Evolutionary conservation across 257 asterid genomes (phyloP).

Genomic region (Lavandula angustifolia): DNA sequence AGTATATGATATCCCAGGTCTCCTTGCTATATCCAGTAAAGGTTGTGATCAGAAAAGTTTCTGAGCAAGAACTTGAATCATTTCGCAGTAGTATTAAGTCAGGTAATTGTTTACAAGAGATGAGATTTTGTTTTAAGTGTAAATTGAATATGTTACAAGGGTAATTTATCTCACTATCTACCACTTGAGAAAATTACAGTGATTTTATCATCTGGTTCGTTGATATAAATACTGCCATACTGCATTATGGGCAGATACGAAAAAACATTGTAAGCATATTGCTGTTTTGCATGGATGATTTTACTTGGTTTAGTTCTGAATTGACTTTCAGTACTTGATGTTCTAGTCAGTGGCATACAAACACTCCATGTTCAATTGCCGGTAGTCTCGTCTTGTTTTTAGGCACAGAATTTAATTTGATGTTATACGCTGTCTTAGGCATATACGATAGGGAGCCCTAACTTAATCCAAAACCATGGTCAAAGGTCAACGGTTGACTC

Average conservation of each 20-base stretch:
- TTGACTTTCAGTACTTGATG: not conserved
- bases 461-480: no score
- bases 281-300: slow-evolving; percentile 2
- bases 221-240: slow-evolving; percentile 13
- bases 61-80: slow-evolving; percentile 87
- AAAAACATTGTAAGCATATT: slow-evolving; percentile 1
- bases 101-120: slow-evolving; percentile 39
- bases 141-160: slow-evolving; percentile 20
- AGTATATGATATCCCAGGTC: slow-evolving; percentile 77
- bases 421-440: not conserved
- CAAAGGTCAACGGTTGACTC: no score
- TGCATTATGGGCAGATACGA: not conserved
- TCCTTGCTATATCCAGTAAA: slow-evolving; percentile 84
- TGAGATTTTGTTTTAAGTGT: no score
- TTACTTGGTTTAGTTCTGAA: slow-evolving; percentile 18
- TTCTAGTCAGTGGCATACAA: slow-evolving; percentile 13
- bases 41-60: slow-evolving; percentile 53
- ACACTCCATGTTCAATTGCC: slow-evolving; percentile 10
- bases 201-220: slow-evolving; percentile 1
- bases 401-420: slow-evolving; percentile 2
- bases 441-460: no score
- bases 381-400: not conserved
- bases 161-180: slow-evolving; percentile 35
- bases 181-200: slow-evolving; percentile 14
- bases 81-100: slow-evolving; percentile 58